Conservation (phyloP, 768 basidiomycete genomes). For the Suillus subaureus region DNA sequence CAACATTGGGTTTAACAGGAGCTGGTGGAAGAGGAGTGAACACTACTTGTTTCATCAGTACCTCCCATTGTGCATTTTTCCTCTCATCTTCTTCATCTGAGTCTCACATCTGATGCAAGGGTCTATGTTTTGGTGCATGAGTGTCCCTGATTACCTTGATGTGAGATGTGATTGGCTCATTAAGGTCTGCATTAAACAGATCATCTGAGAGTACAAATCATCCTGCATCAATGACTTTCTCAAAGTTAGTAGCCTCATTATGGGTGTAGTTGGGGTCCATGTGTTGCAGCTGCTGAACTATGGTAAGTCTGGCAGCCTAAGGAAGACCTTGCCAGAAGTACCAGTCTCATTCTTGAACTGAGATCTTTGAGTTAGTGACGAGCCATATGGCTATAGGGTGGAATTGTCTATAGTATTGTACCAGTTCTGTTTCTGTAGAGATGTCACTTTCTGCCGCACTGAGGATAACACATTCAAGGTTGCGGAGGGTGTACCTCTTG, state of each 20-base stretch:
- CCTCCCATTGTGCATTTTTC: not conserved
- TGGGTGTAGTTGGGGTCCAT: not conserved
- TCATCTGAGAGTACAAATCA: conserved; percentile 9
- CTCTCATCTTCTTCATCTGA: not conserved
- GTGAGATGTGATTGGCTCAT: not conserved
- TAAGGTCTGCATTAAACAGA: not conserved
- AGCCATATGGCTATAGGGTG: not conserved
- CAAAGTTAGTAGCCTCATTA: not conserved
- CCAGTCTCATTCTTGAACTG: not conserved
- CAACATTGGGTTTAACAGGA: not conserved
- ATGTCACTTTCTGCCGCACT: not conserved
- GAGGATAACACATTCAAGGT: not conserved
- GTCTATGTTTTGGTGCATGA: not conserved
- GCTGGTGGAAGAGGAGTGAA: not conserved
- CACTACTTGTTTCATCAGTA: not conserved
- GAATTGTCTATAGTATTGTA: conserved; percentile 5
- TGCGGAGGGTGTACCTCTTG: not conserved
- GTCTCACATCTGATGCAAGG: not conserved
- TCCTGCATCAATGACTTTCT: not conserved
- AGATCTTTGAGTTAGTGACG: conserved; percentile 5
- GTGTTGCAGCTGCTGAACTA: not conserved
- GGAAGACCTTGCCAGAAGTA: conserved; percentile 4
- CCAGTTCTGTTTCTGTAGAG: conserved; percentile 4
- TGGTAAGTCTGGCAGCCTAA: not conserved
- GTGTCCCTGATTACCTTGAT: not conserved